Conservation (phyloP, 371 early-diverging fungal species). For the Conidiobolus incongruus region DNA sequence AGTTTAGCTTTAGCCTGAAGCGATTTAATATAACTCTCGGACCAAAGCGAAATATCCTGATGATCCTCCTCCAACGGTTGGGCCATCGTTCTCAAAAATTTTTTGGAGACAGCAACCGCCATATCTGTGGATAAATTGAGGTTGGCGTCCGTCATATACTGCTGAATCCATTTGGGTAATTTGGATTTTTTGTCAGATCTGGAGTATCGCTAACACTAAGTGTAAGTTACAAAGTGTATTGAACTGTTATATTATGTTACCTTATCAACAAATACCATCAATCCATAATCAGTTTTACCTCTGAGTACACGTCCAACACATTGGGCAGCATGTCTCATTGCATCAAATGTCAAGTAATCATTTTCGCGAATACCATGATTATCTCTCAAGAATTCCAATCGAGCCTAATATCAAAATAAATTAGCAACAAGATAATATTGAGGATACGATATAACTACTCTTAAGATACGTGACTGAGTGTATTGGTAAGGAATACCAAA, state of each 20-base stretch:
- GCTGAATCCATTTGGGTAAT: slow-evolving; percentile 96
- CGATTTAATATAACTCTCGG: too few relatives aligned
- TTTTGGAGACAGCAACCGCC: slow-evolving; percentile 84
- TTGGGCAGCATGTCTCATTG: slow-evolving; percentile 98
- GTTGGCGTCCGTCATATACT: slow-evolving; percentile 75
- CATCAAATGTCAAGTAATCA: slow-evolving; percentile 98
- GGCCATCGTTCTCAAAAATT: slow-evolving; percentile 92
- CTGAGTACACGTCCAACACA: slow-evolving; percentile 97
- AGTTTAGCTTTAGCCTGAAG: too few relatives aligned
- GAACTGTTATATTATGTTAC: slow-evolving; percentile 9
- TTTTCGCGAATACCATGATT: slow-evolving; percentile 89
- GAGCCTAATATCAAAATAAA: slow-evolving; percentile 36
- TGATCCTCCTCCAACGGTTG: slow-evolving; percentile 56
- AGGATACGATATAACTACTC: slow-evolving; percentile 15
- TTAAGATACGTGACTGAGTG: slow-evolving; percentile 89
- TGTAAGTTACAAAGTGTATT: background rate
- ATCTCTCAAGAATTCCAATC: slow-evolving; percentile 88
- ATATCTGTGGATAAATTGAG: slow-evolving; percentile 95
- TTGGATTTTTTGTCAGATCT: slow-evolving; percentile 87
- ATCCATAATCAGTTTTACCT: slow-evolving; percentile 97
- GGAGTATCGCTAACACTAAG: slow-evolving; percentile 51
- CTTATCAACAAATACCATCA: slow-evolving; percentile 99
- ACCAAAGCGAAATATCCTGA: slow-evolving; percentile 29
- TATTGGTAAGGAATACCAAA: slow-evolving; percentile 99
- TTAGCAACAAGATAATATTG: background rate